These are phyloP conservation scores for Cronartium quercuum DNA, from an alignment of 1,284 basidiomycete species.

Conservation along the genomic window DNA sequence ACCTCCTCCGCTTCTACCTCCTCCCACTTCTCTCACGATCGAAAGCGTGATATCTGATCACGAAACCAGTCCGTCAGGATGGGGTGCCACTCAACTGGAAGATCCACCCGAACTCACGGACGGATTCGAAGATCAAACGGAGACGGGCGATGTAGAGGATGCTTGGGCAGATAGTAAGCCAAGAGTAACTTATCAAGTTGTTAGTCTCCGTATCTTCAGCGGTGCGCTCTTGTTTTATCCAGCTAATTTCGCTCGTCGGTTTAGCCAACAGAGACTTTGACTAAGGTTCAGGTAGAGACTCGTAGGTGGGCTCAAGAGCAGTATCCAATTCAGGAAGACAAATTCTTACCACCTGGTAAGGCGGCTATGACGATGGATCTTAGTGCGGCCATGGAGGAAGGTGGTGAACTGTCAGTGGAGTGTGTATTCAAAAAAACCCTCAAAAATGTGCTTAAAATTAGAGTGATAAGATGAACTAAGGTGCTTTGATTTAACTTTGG, in stretches of 20 bases:
- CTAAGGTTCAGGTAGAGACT: neutral
- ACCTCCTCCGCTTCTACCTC: neutral
- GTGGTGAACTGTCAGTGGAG: constrained; percentile 20
- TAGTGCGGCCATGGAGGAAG: neutral
- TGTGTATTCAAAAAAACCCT: neutral
- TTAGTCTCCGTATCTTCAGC: neutral
- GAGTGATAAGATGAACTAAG: neutral
- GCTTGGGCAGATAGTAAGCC: constrained; percentile 11
- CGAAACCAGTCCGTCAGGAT: neutral
- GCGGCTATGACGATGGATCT: constrained; percentile 1
- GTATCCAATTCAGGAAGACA: neutral
- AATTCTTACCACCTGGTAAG: constrained; percentile 3
- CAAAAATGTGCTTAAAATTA: neutral
- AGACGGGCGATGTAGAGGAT: neutral
- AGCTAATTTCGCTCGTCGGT: neutral
- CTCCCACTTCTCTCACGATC: neutral
- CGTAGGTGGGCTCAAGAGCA: neutral
- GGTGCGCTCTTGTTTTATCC: neutral
- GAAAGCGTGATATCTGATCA: neutral
- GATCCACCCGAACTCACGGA: neutral
- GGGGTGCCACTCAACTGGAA: neutral
- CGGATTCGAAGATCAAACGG: neutral
- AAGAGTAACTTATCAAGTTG: neutral
- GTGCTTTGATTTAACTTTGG: neutral
- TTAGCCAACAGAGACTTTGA: neutral